A percentile compares a stretch with the other conserved stretches of the same genome.
Evolutionary conservation across 345 rosid genomes (phyloP).

Genomic region (Abelmoschus esculentus): DNA sequence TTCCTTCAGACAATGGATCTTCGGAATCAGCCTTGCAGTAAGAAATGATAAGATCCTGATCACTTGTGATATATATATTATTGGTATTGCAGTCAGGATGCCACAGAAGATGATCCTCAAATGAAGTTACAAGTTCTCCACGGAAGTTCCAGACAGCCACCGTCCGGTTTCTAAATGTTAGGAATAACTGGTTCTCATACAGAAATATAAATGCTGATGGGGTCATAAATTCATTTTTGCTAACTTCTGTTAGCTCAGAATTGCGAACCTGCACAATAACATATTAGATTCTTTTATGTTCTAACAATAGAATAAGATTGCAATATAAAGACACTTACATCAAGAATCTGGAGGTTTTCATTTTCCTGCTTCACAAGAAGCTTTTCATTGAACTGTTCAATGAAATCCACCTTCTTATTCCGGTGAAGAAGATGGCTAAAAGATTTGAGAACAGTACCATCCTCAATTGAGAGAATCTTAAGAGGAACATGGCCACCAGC

Average conservation of each 20-base stretch:
- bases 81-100: constrained; percentile 97
- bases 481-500: constrained; percentile 70
- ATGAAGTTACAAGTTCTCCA: constrained; percentile 93
- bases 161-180: constrained; percentile 77
- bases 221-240: constrained; percentile 73
- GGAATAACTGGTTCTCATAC: constrained; percentile 89
- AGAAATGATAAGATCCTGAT: constrained; percentile 95
- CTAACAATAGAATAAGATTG: not conserved
- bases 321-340: constrained; percentile 38
- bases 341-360: constrained; percentile 97
- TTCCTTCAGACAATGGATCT: constrained; percentile 86
- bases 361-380: constrained; percentile 98
- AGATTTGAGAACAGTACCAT: constrained; percentile 89
- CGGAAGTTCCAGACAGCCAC: constrained; percentile 96
- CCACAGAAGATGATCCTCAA: constrained; percentile 95
- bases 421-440: constrained; percentile 88
- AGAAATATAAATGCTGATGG: constrained; percentile 94
- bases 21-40: constrained; percentile 94
- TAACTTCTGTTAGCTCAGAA: constrained; percentile 73
- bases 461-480: constrained; percentile 89
- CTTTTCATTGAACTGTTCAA: constrained; percentile 95
- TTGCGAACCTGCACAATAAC: constrained; percentile 53
- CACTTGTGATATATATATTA: constrained; percentile 90
- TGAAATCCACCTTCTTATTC: constrained; percentile 95
- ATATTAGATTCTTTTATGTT: not conserved